Percentiles rank a stretch among this genome's conserved stretches.
These are phyloP conservation scores for Cytauxzoon felis DNA, from an alignment of 169 alveolate genomes.

Conservation along the genomic window DNA sequence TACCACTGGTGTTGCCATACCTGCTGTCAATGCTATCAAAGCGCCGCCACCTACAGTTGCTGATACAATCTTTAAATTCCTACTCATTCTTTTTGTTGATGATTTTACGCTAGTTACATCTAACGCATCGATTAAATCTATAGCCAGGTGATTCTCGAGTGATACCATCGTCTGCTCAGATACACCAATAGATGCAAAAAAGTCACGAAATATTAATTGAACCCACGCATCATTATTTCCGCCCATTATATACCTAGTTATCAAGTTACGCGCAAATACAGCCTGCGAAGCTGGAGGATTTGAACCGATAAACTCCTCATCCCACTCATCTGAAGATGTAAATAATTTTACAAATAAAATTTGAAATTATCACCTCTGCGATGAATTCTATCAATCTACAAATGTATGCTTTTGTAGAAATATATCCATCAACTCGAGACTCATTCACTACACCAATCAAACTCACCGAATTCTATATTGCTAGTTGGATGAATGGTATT, in stretches of 20 bases:
- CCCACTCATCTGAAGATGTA: too few species aligned
- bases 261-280: constrained; percentile 64
- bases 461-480: not conserved
- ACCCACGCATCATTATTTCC: constrained; percentile 73
- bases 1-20: constrained; percentile 83
- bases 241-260: constrained; percentile 66
- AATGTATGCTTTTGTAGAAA: too few species aligned
- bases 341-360: too few species aligned
- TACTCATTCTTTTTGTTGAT: constrained; percentile 57
- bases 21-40: constrained; percentile 83
- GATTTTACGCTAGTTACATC: constrained; percentile 55
- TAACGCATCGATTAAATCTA: constrained; percentile 67
- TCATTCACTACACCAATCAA: too few species aligned
- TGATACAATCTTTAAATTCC: constrained; percentile 72
- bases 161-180: constrained; percentile 62
- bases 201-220: constrained; percentile 63
- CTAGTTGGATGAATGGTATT: not conserved
- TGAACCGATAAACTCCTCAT: too few species aligned
- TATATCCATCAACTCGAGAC: too few species aligned
- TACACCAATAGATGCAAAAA: constrained; percentile 65
- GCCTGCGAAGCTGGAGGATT: constrained; percentile 54
- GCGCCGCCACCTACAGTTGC: constrained; percentile 86
- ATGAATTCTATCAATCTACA: too few species aligned
- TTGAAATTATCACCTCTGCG: too few species aligned
- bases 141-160: constrained; percentile 69